Percentiles rank a stretch among this genome's conserved stretches.
These are phyloP conservation scores for Pugionium dolabratum DNA, from an alignment of 345 rosid genomes.

Conservation along the genomic window DNA sequence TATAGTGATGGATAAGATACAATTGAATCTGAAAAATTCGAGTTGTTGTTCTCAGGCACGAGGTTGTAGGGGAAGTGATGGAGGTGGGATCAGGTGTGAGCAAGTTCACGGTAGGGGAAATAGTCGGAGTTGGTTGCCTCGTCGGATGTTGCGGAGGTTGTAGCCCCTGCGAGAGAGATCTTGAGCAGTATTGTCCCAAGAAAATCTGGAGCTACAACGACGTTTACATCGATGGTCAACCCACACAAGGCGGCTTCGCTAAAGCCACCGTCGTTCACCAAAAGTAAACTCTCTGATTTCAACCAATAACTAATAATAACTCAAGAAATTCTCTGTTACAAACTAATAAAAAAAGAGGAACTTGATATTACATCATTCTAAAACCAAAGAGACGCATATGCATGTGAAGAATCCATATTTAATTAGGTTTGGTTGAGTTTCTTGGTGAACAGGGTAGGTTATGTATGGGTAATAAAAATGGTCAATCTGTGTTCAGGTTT, in stretches of 20 bases:
- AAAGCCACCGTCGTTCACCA: constrained; percentile 55
- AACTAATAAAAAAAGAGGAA: too few relatives aligned
- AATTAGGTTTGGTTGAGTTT: background rate
- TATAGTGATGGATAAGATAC: too few relatives aligned
- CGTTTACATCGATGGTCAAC: constrained; percentile 52
- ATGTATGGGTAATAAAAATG: constrained; percentile 8
- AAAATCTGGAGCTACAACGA: constrained; percentile 61
- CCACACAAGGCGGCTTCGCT: constrained; percentile 61
- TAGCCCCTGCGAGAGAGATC: constrained; percentile 51
- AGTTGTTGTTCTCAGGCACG: constrained; percentile 47
- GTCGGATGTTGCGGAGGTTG: constrained; percentile 61
- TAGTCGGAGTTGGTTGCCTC: constrained; percentile 62
- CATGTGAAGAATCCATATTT: too few relatives aligned
- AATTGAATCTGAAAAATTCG: too few relatives aligned
- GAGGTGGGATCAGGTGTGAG: constrained; percentile 65
- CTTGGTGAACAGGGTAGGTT: constrained; percentile 13
- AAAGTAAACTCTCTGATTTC: constrained; percentile 40
- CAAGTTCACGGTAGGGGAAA: constrained; percentile 51
- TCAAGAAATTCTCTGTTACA: too few relatives aligned
- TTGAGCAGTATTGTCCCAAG: constrained; percentile 62
- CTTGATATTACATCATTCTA: too few relatives aligned
- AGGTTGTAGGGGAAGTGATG: constrained; percentile 74
- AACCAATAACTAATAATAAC: too few relatives aligned
- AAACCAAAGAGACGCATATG: too few relatives aligned
- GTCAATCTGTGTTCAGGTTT: constrained; percentile 49